Evolutionary conservation across 2,329 filamentous ascomycete species (phyloP), one percentile per base, ranked within the genome.

Genomic region (Chaetomium sp.): DNA sequence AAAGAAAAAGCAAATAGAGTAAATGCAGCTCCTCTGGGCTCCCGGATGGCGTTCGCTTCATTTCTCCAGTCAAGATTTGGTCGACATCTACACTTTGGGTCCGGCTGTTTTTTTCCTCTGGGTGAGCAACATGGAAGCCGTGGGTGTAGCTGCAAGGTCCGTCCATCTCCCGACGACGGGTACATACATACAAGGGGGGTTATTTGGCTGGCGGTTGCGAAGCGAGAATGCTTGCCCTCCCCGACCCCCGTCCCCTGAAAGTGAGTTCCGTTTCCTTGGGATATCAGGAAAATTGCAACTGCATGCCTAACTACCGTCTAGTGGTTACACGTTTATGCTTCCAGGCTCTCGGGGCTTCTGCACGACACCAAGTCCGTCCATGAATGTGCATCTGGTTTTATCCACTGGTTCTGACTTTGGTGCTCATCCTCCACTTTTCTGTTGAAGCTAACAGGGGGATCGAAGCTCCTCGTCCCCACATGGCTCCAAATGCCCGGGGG

Each of bases 131-230:
- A n/a, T n/a, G n/a, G n/a, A 60, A 50, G 49, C 55, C 19, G 45
- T 9, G 50, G 29, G 29, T 60, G 58, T 49, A 60, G 58, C 59
- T 55, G 59, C 59, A 61, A 59, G 57, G 35, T 45, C 31, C 10
- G 21, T 21, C 23, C 45, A 47, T 47, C 45, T 47, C 45, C 38
- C 38, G 38, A 7, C 16, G 16, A 42, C 16, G 38, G 38, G n/a
- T 4, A n/a, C n/a, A n/a, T n/a, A n/a, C n/a, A n/a, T 29, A 42
- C n/a, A 23, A 21, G 21, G 45, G 19, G 7, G 23, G 19, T 47
- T 47, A 47, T 47, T 47, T 47, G 45, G 45, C 45, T 23, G 45
- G 45, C 9, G n/a, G 9, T 23, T 10, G 21, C 4, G 45, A 42
- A 42, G n/a, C 45, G 19, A 23, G n/a, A 10, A 10, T 47, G 45